These are phyloP conservation scores for Beauveria sp. DNA, from an alignment of 2,329 filamentous ascomycete genomes.

Conservation along the genomic window DNA sequence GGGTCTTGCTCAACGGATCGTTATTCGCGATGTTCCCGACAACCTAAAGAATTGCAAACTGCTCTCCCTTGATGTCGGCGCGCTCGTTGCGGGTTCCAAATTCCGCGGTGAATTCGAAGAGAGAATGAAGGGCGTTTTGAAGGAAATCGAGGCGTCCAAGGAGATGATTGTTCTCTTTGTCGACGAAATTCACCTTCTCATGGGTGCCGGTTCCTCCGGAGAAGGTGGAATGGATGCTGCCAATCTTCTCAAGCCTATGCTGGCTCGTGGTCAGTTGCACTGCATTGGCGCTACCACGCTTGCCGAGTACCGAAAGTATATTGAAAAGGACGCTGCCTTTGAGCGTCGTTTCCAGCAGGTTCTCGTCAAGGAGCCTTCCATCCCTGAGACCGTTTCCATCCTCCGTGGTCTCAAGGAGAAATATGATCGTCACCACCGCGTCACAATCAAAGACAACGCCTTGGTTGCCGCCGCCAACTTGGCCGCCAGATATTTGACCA, in stretches of 20 bases:
- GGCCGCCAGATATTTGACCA: conserved; percentile 87
- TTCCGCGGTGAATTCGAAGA: conserved; percentile 98
- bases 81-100: conserved; percentile 93
- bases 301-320: conserved; percentile 95
- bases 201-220: conserved; percentile 91
- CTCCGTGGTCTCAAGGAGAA: conserved; percentile 97
- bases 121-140: conserved; percentile 97
- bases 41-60: conserved; percentile 91
- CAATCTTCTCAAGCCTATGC: conserved; percentile 96
- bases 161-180: conserved; percentile 98
- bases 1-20: conserved; percentile 88
- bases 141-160: conserved; percentile 90
- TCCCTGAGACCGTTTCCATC: conserved; percentile 90
- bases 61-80: conserved; percentile 89
- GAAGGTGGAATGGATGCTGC: conserved; percentile 98
- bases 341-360: conserved; percentile 99
- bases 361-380: conserved; percentile 84
- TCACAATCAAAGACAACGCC: conserved; percentile 89
- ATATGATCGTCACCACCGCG: conserved; percentile 97
- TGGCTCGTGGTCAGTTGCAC: conserved; percentile 91
- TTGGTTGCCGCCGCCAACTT: conserved; percentile 88
- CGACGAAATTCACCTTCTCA: conserved; percentile 96
- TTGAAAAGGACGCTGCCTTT: conserved; percentile 96
- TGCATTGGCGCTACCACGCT: conserved; percentile 97
- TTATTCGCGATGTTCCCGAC: conserved; percentile 93